Conservation (phyloP, 2,329 filamentous ascomycete genomes). For the Phyllosticta citribraziliensis region DNA sequence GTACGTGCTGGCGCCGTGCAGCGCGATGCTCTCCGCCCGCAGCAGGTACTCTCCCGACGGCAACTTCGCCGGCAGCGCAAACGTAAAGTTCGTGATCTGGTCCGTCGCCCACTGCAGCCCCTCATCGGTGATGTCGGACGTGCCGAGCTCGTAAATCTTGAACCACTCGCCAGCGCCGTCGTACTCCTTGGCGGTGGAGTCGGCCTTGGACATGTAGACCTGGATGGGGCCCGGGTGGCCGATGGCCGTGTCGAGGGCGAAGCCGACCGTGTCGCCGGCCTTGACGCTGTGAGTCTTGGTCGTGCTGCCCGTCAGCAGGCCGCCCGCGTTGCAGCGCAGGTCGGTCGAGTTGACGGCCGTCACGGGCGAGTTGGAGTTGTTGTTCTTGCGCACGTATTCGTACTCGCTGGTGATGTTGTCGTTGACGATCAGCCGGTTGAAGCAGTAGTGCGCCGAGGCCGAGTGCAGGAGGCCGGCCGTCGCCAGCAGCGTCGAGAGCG, state of each 20-base stretch:
- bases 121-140: slow-evolving; percentile 17
- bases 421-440: slow-evolving; percentile 27
- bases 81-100: slow-evolving; percentile 20
- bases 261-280: slow-evolving; percentile 33
- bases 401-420: slow-evolving; percentile 24
- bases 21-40: slow-evolving; percentile 25
- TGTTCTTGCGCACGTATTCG: slow-evolving; percentile 26
- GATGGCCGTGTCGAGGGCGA: slow-evolving; percentile 43
- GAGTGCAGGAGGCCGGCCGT: slow-evolving; percentile 14
- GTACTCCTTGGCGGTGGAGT: slow-evolving; percentile 57
- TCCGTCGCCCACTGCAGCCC: slow-evolving; percentile 33
- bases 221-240: slow-evolving; percentile 29
- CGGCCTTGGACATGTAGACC: slow-evolving; percentile 36
- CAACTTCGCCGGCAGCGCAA: slow-evolving; percentile 32
- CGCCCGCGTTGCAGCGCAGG: slow-evolving; percentile 28
- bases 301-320: slow-evolving; percentile 19
- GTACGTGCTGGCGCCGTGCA: slow-evolving; percentile 15
- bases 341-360: slow-evolving; percentile 23
- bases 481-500: slow-evolving; percentile 20
- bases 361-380: slow-evolving; percentile 23
- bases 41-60: slow-evolving; percentile 32
- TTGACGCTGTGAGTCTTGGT: slow-evolving; percentile 28
- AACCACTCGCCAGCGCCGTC: slow-evolving; percentile 50
- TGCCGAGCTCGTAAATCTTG: slow-evolving; percentile 25
- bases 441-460: slow-evolving; percentile 26